These are phyloP conservation scores for Phytophthora constricta DNA, from an alignment of 352 stramenopile species.

Conservation along the genomic window DNA sequence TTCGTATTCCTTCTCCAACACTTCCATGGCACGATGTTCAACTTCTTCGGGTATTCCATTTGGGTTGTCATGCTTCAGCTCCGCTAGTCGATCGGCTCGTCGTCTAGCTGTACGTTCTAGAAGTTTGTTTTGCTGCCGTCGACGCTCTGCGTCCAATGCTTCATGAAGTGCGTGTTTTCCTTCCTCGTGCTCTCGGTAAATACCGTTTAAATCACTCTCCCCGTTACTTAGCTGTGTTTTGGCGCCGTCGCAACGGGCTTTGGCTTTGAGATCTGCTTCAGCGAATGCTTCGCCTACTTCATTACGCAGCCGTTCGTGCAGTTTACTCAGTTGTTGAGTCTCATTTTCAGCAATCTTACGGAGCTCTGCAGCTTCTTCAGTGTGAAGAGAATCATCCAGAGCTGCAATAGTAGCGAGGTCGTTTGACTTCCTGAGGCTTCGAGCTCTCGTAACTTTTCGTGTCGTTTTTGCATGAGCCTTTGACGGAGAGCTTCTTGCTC, in stretches of 20 bases:
- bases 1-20: conserved; percentile 29
- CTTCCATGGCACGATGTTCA: conserved; percentile 6
- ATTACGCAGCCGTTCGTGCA: conserved; percentile 18
- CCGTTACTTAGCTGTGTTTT: conserved; percentile 11
- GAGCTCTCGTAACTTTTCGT: conserved; percentile 17
- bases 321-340: conserved; percentile 5
- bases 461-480: conserved; percentile 18
- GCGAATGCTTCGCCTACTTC: conserved; percentile 24
- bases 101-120: conserved; percentile 33
- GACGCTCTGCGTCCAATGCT: conserved; percentile 35
- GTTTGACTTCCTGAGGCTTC: background rate
- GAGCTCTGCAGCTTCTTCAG: conserved; percentile 14
- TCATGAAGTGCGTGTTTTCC: conserved; percentile 22
- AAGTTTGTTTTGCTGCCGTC: conserved; percentile 47
- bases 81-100: conserved; percentile 15
- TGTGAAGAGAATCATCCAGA: conserved; percentile 13
- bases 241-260: conserved; percentile 19
- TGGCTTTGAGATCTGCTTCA: conserved; percentile 19
- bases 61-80: conserved; percentile 20
- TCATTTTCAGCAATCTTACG: conserved; percentile 15
- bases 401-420: conserved; percentile 2
- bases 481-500: conserved; percentile 31
- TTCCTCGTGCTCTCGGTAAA: conserved; percentile 33
- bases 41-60: conserved; percentile 11
- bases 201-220: conserved; percentile 25